Evolutionary conservation across 495 filamentous ascomycete genomes (phyloP).

Genomic region (Penicillium dipodomyicola): DNA sequence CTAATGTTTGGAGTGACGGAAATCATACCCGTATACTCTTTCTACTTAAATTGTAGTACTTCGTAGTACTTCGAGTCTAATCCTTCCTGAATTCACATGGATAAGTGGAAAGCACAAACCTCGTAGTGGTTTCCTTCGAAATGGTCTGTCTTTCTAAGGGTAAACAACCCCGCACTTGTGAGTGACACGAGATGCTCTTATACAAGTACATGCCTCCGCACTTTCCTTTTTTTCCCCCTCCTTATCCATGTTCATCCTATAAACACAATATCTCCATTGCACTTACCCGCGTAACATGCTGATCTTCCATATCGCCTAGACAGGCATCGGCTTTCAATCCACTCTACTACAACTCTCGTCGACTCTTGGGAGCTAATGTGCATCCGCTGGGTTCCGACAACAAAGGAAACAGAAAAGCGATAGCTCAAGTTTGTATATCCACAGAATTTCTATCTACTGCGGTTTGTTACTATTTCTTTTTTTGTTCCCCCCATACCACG

Average conservation of each 20-base stretch:
- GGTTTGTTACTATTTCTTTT: not conserved
- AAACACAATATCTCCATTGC: not conserved
- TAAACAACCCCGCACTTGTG: not conserved
- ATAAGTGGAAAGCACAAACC: not conserved
- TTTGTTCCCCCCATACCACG: not conserved
- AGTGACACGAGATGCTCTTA: not conserved
- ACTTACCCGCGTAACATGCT: not conserved
- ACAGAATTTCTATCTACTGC: not conserved
- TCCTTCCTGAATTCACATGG: not conserved
- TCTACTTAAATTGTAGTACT: not conserved
- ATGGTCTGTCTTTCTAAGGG: not conserved
- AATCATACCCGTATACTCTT: not conserved
- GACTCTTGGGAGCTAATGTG: not conserved
- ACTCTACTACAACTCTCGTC: not conserved
- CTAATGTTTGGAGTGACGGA: too few species aligned
- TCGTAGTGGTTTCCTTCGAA: not conserved
- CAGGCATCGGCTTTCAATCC: not conserved
- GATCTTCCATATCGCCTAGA: not conserved
- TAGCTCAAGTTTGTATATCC: not conserved
- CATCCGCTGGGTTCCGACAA: not conserved
- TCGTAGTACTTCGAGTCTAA: not conserved
- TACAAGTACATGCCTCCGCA: not conserved
- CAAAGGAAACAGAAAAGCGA: not conserved
- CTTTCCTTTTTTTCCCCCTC: not conserved
- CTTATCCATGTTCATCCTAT: not conserved